Evolutionary conservation across 345 rosid genomes (phyloP).

Genomic region (Mallotus nudiflorus): DNA sequence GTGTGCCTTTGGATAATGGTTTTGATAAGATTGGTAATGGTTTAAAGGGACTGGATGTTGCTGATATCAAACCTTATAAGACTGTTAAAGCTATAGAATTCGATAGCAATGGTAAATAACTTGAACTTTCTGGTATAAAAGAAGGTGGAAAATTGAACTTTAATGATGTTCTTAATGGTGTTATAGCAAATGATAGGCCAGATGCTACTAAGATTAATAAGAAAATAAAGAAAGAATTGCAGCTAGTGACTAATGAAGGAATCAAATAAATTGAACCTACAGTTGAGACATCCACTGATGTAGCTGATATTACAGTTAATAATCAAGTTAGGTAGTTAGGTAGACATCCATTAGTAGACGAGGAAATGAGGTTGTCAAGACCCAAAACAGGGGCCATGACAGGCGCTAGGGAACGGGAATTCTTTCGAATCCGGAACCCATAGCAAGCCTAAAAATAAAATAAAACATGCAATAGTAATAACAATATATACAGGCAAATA

Average conservation of each 20-base stretch:
- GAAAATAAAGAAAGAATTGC: constrained; percentile 17
- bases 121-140: constrained; percentile 12
- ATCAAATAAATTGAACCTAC: constrained; percentile 28
- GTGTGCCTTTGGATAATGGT: constrained; percentile 42
- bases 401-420: no score
- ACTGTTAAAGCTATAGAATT: constrained; percentile 25
- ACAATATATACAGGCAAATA: no score
- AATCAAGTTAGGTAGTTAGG: constrained; percentile 34
- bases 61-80: constrained; percentile 26
- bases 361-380: no score
- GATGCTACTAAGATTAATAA: constrained; percentile 20
- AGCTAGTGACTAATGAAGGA: constrained; percentile 31
- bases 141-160: constrained; percentile 11
- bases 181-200: neutral
- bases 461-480: no score
- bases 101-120: constrained; percentile 25
- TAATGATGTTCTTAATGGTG: constrained; percentile 10
- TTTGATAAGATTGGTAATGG: constrained; percentile 40
- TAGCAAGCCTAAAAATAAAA: no score
- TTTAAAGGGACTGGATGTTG: constrained; percentile 25
- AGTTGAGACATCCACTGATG: constrained; percentile 16
- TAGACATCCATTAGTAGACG: no score
- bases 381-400: no score
- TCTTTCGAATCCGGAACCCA: no score
- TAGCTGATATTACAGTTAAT: constrained; percentile 14